phyloP scores from a whole-genome alignment of 2,329 filamentous ascomycete species.

The Apiospora pterosperma region DNA sequence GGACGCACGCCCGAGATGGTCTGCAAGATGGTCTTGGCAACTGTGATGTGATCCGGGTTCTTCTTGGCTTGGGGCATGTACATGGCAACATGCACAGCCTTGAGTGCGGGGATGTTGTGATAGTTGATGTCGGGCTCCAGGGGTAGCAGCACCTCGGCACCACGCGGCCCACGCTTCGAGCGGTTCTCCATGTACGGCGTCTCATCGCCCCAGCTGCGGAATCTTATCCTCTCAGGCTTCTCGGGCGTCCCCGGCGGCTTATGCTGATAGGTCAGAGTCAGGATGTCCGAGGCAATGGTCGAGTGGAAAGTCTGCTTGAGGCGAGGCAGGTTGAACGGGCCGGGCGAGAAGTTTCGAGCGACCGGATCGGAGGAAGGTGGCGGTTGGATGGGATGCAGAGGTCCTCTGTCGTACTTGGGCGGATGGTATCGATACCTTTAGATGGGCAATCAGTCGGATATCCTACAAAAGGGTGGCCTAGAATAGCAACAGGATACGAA shows the following conservation, averaged over 20 bases:
- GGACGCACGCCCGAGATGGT: conserved; percentile 78
- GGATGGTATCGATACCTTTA: conserved; percentile 91
- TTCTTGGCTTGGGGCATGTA: conserved; percentile 67
- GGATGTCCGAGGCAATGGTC: conserved; percentile 81
- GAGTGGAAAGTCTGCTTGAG: conserved; percentile 86
- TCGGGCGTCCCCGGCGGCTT: conserved; percentile 69
- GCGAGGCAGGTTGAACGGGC: conserved; percentile 84
- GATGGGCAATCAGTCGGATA: background rate
- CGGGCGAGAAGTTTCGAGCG: conserved; percentile 84
- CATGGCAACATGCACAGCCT: conserved; percentile 76
- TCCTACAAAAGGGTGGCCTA: background rate
- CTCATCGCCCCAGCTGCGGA: conserved; percentile 83
- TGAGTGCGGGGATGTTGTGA: conserved; percentile 79
- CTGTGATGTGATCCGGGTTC: conserved; percentile 73
- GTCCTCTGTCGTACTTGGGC: conserved; percentile 91
- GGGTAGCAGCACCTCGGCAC: conserved; percentile 67
- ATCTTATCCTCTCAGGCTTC: conserved; percentile 54
- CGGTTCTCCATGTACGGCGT: conserved; percentile 95
- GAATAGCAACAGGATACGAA: conserved; percentile 8
- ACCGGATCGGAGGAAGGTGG: conserved; percentile 82
- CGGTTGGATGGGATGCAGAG: conserved; percentile 87
- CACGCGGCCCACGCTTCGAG: conserved; percentile 78
- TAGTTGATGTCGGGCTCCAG: conserved; percentile 74
- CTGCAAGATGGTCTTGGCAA: conserved; percentile 80
- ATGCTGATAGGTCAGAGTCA: conserved; percentile 87